These are phyloP conservation scores for Botrytis byssoidea DNA, from an alignment of 2,329 filamentous ascomycete genomes.

Conservation along the genomic window DNA sequence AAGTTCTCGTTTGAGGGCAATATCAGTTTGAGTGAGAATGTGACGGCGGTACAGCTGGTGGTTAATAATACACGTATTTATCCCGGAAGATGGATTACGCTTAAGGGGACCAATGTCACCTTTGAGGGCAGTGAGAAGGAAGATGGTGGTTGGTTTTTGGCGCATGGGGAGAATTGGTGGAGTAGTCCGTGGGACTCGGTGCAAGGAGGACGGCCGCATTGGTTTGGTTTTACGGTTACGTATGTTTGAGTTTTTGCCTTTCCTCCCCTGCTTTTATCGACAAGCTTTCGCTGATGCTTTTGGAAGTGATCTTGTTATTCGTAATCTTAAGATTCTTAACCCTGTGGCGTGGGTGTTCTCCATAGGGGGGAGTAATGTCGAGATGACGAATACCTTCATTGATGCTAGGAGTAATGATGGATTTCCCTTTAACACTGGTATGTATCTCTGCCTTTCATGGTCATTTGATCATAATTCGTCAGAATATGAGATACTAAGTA, in stretches of 20 bases:
- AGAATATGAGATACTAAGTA: not conserved
- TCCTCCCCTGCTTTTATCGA: not conserved
- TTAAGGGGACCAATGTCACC: constrained; percentile 9
- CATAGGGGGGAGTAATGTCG: constrained; percentile 15
- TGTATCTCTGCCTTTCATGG: not conserved
- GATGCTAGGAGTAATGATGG: constrained; percentile 14
- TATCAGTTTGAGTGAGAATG: constrained; percentile 18
- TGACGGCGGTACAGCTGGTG: constrained; percentile 4
- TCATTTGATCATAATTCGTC: not conserved
- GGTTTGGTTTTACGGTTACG: constrained; percentile 12
- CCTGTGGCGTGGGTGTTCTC: constrained; percentile 14
- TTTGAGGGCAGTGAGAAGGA: not conserved
- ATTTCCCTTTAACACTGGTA: constrained; percentile 14
- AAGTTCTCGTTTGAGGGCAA: constrained; percentile 10
- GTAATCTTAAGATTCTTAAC: constrained; percentile 16
- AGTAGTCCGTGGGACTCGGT: not conserved
- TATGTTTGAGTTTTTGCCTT: not conserved
- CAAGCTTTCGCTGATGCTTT: not conserved
- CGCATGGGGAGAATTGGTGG: constrained; percentile 18
- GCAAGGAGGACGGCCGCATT: constrained; percentile 13
- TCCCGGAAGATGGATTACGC: constrained; percentile 6
- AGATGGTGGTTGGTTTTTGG: constrained; percentile 14
- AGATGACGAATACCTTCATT: constrained; percentile 11
- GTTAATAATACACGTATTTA: constrained; percentile 14
- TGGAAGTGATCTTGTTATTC: constrained; percentile 2